Conservation (phyloP, 202 grass and related monocot genomes). For the Elaeis oleifera region DNA sequence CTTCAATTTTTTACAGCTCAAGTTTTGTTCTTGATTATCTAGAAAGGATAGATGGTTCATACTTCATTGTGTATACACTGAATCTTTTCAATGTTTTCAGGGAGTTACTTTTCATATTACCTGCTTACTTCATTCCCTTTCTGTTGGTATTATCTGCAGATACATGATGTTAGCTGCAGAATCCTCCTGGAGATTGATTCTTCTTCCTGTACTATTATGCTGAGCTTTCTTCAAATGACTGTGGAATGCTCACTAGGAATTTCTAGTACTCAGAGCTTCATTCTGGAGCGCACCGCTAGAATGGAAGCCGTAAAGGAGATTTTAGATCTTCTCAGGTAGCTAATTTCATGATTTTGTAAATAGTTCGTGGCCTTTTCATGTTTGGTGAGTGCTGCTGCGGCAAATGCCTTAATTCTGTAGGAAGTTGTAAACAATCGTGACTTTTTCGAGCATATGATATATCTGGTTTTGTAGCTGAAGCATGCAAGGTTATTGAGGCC, state of each 20-base stretch:
- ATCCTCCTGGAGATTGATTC: conserved; percentile 50
- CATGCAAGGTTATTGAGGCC: no score
- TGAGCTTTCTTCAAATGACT: conserved; percentile 65
- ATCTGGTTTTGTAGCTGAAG: no score
- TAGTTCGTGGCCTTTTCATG: no score
- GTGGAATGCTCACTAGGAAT: conserved; percentile 31
- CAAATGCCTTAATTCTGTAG: no score
- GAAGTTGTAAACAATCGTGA: no score
- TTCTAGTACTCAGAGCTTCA: conserved; percentile 22
- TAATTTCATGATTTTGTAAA: no score
- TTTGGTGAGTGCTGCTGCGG: no score
- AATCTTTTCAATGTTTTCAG: background rate
- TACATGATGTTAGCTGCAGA: conserved; percentile 60
- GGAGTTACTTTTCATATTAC: background rate
- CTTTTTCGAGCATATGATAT: no score
- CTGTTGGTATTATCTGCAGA: conserved; percentile 39
- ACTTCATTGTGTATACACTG: no score
- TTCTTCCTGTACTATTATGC: conserved; percentile 43
- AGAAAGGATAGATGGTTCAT: no score
- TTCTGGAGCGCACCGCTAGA: conserved; percentile 28
- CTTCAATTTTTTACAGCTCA: no score
- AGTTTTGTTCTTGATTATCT: no score
- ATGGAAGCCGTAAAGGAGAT: conserved; percentile 38
- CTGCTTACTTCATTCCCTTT: background rate
- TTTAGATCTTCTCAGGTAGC: conserved; percentile 69